Percentiles rank a stretch among this genome's conserved stretches.
Evolutionary conservation across 78 protist genomes (phyloP).

Genomic region (Bodo saltans): DNA sequence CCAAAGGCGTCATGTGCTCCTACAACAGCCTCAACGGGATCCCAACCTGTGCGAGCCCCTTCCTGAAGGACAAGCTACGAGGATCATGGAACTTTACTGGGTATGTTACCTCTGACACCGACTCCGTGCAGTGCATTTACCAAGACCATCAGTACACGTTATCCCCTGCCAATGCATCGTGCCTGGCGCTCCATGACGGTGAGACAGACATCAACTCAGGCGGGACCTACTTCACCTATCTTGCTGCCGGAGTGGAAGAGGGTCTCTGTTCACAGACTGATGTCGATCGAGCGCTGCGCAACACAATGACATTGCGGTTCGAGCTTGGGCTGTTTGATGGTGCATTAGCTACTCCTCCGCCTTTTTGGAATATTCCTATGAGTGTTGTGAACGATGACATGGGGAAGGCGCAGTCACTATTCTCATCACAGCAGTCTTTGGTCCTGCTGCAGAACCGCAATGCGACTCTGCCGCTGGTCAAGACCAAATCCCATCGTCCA

Average conservation of each 20-base stretch:
- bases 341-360: neutral
- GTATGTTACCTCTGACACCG: slow-evolving; percentile 42
- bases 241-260: slow-evolving; percentile 22
- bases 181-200: slow-evolving; percentile 20
- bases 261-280: neutral
- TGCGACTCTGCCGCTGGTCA: slow-evolving; percentile 28
- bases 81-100: slow-evolving; percentile 40
- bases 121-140: slow-evolving; percentile 15
- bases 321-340: slow-evolving; percentile 40
- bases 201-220: slow-evolving; percentile 36
- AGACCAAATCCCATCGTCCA: neutral
- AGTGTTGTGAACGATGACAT: neutral
- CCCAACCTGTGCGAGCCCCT: slow-evolving; percentile 39
- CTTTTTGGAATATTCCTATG: slow-evolving; percentile 16
- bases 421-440: slow-evolving; percentile 27
- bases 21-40: slow-evolving; percentile 53
- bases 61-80: neutral
- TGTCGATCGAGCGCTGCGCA: slow-evolving; percentile 7
- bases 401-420: neutral
- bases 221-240: neutral
- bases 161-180: neutral
- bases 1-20: slow-evolving; percentile 45
- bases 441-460: slow-evolving; percentile 48
- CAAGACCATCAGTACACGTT: neutral
- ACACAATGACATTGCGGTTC: slow-evolving; percentile 17